A percentile compares a stretch with the other conserved stretches of the same genome.
These are phyloP conservation scores for Mycena rosella DNA, from an alignment of 768 basidiomycete genomes.

Conservation along the genomic window DNA sequence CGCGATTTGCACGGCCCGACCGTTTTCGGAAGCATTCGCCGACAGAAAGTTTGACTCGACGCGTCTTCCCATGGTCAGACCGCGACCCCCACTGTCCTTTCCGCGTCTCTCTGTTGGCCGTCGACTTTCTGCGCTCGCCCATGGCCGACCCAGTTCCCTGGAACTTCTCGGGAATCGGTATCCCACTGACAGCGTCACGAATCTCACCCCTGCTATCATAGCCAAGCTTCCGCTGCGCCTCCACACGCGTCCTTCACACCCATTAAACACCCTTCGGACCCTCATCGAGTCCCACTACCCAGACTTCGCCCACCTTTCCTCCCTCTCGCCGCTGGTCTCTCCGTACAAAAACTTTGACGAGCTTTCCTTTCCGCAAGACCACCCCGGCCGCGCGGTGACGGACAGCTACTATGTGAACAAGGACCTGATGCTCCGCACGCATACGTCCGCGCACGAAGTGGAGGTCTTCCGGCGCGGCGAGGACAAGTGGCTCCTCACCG, in stretches of 20 bases:
- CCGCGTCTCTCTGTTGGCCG: conserved; percentile 14
- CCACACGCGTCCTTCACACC: conserved; percentile 83
- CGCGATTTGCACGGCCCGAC: too few species aligned
- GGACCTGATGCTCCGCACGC: conserved; percentile 93
- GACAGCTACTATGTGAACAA: conserved; percentile 98
- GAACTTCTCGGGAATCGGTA: conserved; percentile 76
- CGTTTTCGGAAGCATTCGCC: too few species aligned
- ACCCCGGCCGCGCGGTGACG: conserved; percentile 90
- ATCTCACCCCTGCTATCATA: conserved; percentile 88
- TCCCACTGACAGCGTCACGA: conserved; percentile 83
- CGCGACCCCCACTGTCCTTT: conserved; percentile 26
- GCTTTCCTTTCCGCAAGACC: conserved; percentile 92
- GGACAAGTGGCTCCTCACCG: conserved; percentile 90
- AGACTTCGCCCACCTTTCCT: conserved; percentile 77
- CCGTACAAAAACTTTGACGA: conserved; percentile 96
- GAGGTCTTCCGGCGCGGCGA: conserved; percentile 85
- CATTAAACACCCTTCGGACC: conserved; percentile 85
- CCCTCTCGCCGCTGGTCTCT: conserved; percentile 90
- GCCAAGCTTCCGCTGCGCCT: conserved; percentile 83
- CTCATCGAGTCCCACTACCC: conserved; percentile 90
- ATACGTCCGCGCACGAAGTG: conserved; percentile 98
- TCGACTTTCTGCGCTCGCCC: conserved; percentile 21
- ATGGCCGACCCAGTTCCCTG: conserved; percentile 46
- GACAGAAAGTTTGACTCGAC: conserved; percentile 21
- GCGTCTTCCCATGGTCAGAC: conserved; percentile 18